Base-by-base conservation (phyloP, 345 rosid species). In the Dovyalis caffra region DNA sequence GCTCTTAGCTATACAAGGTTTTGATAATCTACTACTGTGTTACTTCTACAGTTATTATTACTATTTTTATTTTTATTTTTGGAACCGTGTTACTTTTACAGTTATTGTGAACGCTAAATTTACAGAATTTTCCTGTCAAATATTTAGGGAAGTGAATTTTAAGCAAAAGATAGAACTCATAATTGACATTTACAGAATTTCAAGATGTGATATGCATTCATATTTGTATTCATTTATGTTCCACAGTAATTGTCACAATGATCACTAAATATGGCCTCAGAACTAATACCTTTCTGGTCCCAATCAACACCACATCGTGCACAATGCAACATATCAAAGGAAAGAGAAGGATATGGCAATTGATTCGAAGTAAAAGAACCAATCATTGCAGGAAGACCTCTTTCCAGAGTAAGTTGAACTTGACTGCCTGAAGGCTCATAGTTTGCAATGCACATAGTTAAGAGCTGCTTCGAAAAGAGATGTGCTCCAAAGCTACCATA, bases 401-500 rank as follows among this genome's bases (percentile, higher is more conserved):
- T 90, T 83, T 96, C 99, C 32, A 93, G 97, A 65, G 97, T 96
- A 68, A 93, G 90, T 79, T 96, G 97, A 80, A 93, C 97, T 85
- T 96, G 99, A 77, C 99, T 96, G 73, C 99, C 99, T 3, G 98
- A 87, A 37, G 97, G 80, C 83, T 96, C 99, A 73, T 90, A 92
- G 83, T 90, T 84, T 11, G 99, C 99, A 60, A 96, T 87, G 88
- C 99, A 96, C 97, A 96, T 87, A 7, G 99, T 92, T 77, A 96
- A 79, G 49, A 96, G 85, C 68, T 88, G 90, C 66, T 88, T 90
- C 8, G 97, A 90, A 34, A 85, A 84, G 57, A 93, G 90, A 87
- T 93, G 99, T 29, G 99, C 99, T 56, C 99, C 99, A 81, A 92
- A 96, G 90, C 99, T 96, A 72, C 99, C 98, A 72, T 92, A 96